Base-by-base conservation (phyloP, 1,284 basidiomycete genomes). In the Fomitopsis palustris region DNA sequence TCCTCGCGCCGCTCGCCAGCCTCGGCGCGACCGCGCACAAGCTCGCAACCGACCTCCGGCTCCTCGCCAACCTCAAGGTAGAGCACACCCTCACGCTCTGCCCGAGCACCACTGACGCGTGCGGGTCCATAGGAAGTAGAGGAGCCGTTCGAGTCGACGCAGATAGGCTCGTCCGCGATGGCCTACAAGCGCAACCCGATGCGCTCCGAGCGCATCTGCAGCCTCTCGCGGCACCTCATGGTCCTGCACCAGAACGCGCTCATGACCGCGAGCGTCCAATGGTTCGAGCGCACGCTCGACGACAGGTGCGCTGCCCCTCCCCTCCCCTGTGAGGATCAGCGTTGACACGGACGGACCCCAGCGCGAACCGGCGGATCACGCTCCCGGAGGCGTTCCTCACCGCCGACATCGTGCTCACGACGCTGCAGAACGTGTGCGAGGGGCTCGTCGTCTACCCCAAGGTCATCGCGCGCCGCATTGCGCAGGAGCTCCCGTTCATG, bases 181-280 rank as follows among this genome's bases (percentile, higher is more conserved):
- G 96, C 97, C 2, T 99, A 99, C 86, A 99, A 99, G 80, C 86
- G 97, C 62, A 99, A 99, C 77, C 97, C 97, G 1, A 99, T 99
- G 97, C 93, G 97, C 58, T 96, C 87, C 62, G 97, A 99, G 77
- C 91, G 97, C 52, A 92, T 98, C 55, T 99, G 97, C 81, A 95
- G 92, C 68, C 84, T 99, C 49, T 84, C 96, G 21, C 82, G 97
- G 58, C 95, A 97, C 77, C 78, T 98, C 54, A 93, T 97, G 94
- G 86, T 89, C 54, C 82, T 95, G 63, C 94, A 95, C 71, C 93
- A 96, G 75, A 96, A 97, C 76, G 88, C 94, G 41, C 81, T 97
- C 58, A 94, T 94, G 89, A 98, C 96, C 16, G 79, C 89, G 23
- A 89, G 88, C 57, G 90, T 95, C 31, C 96, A 98, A 74, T 98